A percentile compares a stretch with the other conserved stretches of the same genome.
These are phyloP conservation scores for Onygenales sp. DNA, from an alignment of 2,329 filamentous ascomycete species.

Conservation along the genomic window DNA sequence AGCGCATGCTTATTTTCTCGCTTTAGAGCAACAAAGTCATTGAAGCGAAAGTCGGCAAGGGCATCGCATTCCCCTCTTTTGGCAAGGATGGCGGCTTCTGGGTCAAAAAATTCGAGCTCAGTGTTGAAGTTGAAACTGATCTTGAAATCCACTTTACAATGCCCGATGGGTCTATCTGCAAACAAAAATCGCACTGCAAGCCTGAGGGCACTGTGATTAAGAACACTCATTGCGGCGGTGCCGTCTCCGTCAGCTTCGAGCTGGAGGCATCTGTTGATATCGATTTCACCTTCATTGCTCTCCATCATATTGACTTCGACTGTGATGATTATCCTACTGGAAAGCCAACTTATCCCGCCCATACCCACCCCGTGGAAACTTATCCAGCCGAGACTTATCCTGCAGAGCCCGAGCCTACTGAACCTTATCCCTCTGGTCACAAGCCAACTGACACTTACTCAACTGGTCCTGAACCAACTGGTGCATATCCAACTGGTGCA, in stretches of 20 bases:
- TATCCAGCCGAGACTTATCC: no score
- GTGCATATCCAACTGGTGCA: no score
- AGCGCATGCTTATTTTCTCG: constrained; percentile 12
- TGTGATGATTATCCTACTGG: constrained; percentile 38
- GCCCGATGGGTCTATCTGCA: constrained; percentile 73
- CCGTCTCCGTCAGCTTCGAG: constrained; percentile 65
- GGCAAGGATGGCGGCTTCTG: constrained; percentile 54
- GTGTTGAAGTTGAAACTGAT: constrained; percentile 63
- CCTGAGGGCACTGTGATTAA: constrained; percentile 59
- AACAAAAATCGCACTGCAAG: constrained; percentile 61
- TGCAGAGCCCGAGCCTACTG: no score
- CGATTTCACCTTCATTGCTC: constrained; percentile 59
- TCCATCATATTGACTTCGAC: constrained; percentile 67
- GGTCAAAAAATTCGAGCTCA: constrained; percentile 62
- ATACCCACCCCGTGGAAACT: no score
- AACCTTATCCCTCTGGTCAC: no score
- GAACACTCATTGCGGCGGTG: constrained; percentile 90
- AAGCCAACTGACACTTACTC: no score
- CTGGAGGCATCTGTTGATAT: constrained; percentile 46
- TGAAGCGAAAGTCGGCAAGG: constrained; percentile 39
- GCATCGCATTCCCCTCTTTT: constrained; percentile 50
- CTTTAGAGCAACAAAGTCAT: constrained; percentile 46
- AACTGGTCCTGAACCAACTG: no score
- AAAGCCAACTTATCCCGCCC: not conserved
- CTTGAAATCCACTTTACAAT: constrained; percentile 83